Conservation (phyloP, 345 rosid genomes). For the Populus euphratica region DNA sequence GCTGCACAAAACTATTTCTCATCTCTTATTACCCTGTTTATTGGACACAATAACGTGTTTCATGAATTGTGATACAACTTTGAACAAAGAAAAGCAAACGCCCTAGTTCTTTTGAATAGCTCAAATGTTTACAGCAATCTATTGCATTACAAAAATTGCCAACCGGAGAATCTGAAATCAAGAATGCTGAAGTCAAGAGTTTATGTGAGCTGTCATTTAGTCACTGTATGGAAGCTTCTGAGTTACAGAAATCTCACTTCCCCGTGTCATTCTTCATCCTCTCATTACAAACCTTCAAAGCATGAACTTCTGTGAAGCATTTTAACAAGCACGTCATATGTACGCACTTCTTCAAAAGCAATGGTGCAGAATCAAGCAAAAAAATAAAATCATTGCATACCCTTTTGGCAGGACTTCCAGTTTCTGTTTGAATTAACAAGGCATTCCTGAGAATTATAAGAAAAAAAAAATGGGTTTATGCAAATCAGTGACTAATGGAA, state of each 20-base stretch:
- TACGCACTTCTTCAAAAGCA: no score
- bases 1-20: no score
- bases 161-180: neutral
- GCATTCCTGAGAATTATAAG: conserved; percentile 53
- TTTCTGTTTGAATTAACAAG: conserved; percentile 63
- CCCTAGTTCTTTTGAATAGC: neutral
- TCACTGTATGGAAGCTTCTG: neutral
- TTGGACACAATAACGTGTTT: no score
- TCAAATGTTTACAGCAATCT: neutral
- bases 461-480: neutral
- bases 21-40: no score
- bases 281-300: conserved; percentile 58
- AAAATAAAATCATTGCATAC: conserved; percentile 23
- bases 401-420: conserved; percentile 86
- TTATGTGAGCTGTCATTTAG: neutral
- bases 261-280: conserved; percentile 30
- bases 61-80: no score
- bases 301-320: conserved; percentile 49
- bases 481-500: neutral
- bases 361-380: neutral
- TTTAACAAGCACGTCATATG: conserved; percentile 8
- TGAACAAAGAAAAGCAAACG: neutral
- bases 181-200: neutral
- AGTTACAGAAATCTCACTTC: conserved; percentile 18
- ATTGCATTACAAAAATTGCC: neutral